Evolutionary conservation across 805 yeast species (phyloP).

Genomic region (Wickerhamomyces tratensis): DNA sequence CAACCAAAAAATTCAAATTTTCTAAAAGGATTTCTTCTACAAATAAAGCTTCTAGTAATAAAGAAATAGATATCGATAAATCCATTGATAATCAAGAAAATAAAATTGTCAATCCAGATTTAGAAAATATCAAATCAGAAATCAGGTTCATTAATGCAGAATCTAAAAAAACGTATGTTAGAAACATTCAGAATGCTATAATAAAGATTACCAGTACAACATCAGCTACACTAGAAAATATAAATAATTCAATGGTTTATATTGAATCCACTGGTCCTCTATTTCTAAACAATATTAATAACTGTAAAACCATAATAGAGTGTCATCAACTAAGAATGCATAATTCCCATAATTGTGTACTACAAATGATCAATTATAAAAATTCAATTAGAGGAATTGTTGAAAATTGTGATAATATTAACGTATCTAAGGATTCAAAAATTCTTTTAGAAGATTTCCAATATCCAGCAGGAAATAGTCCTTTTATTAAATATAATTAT

Average conservation of each 20-base stretch:
- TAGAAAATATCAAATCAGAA: background rate
- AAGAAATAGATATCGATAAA: background rate
- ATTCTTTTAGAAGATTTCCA: constrained; percentile 14
- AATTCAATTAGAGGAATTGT: constrained; percentile 9
- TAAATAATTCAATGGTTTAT: constrained; percentile 5
- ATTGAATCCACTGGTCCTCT: constrained; percentile 10
- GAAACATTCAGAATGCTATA: constrained; percentile 5
- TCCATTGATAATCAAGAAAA: background rate
- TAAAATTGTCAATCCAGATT: background rate
- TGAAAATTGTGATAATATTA: constrained; percentile 9
- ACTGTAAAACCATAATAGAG: constrained; percentile 7
- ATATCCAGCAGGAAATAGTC: constrained; percentile 11
- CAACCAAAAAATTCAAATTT: constrained; percentile 5
- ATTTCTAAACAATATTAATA: constrained; percentile 5
- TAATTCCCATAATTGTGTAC: constrained; percentile 2
- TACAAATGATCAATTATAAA: constrained; percentile 1
- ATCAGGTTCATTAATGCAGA: background rate
- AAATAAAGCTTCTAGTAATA: background rate
- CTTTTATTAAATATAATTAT: background rate
- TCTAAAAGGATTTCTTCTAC: constrained; percentile 1
- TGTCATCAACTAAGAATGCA: constrained; percentile 17
- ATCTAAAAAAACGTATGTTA: background rate
- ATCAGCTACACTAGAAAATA: constrained; percentile 7
- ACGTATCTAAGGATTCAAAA: constrained; percentile 3
- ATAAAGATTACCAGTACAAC: constrained; percentile 1